Evolutionary conservation across 208 protist genomes (phyloP).

Genomic region (Trypanosoma brucei): DNA sequence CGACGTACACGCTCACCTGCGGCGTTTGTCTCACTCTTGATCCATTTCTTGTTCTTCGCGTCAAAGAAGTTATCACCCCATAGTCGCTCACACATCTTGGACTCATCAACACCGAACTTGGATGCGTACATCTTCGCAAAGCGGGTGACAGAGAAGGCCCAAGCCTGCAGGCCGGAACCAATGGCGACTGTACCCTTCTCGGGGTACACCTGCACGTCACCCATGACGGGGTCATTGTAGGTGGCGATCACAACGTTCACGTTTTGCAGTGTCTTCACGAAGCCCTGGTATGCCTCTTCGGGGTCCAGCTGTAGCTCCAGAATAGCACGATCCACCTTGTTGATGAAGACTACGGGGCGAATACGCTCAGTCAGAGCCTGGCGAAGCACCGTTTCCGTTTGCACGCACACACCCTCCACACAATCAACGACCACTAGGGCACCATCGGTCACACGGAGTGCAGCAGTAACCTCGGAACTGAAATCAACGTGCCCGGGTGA

Average conservation of each 20-base stretch:
- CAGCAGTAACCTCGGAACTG: constrained; percentile 98
- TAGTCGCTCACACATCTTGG: constrained; percentile 89
- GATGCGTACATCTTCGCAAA: constrained; percentile 73
- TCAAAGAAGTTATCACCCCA: constrained; percentile 99
- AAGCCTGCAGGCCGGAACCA: constrained; percentile 98
- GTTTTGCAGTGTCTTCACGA: constrained; percentile 74
- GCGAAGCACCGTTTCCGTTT: constrained; percentile 99
- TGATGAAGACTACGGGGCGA: constrained; percentile 98
- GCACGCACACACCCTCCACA: constrained; percentile 99
- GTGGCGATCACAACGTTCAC: constrained; percentile 94
- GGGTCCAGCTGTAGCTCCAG: constrained; percentile 86
- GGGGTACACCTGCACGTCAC: constrained; percentile 79
- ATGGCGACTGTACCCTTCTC: constrained; percentile 97
- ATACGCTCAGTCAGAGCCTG: constrained; percentile 96
- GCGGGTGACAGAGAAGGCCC: constrained; percentile 97
- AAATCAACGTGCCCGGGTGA: constrained; percentile 98
- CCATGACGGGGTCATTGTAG: constrained; percentile 93
- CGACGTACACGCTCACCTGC: constrained; percentile 63
- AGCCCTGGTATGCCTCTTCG: constrained; percentile 83
- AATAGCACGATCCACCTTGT: constrained; percentile 97
- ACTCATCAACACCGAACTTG: constrained; percentile 93
- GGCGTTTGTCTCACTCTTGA: constrained; percentile 60
- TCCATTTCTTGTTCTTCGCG: constrained; percentile 80
- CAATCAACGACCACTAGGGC: constrained; percentile 99
- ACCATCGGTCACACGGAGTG: constrained; percentile 99